These are phyloP conservation scores for Beauveria scarabaeidicola DNA, from an alignment of 2,329 filamentous ascomycete species.

Conservation along the genomic window DNA sequence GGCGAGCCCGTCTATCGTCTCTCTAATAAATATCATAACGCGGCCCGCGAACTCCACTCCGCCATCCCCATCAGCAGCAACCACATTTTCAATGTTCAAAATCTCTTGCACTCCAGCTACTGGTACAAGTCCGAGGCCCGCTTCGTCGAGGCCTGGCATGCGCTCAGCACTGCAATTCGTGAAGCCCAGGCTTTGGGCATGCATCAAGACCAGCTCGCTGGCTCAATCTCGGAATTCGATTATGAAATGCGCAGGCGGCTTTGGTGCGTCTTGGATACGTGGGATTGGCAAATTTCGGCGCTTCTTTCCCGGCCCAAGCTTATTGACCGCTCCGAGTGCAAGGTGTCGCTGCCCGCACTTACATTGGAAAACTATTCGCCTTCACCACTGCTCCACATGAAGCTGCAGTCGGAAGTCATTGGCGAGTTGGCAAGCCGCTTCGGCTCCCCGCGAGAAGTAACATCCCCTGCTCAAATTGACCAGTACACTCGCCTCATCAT, in stretches of 20 bases:
- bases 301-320: constrained; percentile 18
- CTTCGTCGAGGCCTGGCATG: constrained; percentile 30
- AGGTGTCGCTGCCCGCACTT: constrained; percentile 10
- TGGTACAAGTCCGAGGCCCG: constrained; percentile 30
- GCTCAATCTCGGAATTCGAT: constrained; percentile 24
- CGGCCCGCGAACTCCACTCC: constrained; percentile 24
- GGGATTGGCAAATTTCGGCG: constrained; percentile 31
- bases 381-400: constrained; percentile 21
- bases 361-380: constrained; percentile 13
- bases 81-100: constrained; percentile 27
- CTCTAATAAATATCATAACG: constrained; percentile 25
- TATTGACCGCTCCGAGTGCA: constrained; percentile 13
- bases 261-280: constrained; percentile 30
- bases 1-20: constrained; percentile 21
- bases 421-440: constrained; percentile 23
- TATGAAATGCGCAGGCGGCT: constrained; percentile 27
- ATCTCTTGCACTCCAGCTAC: constrained; percentile 28
- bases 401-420: constrained; percentile 28
- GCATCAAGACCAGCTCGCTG: constrained; percentile 22
- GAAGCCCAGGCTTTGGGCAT: constrained; percentile 29
- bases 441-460: constrained; percentile 22
- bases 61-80: constrained; percentile 25
- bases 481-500: constrained; percentile 28
- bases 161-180: constrained; percentile 26
- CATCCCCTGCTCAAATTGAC: constrained; percentile 21